These are phyloP conservation scores for Chromera velia DNA, from an alignment of 73 alveolate genomes.

Conservation along the genomic window DNA sequence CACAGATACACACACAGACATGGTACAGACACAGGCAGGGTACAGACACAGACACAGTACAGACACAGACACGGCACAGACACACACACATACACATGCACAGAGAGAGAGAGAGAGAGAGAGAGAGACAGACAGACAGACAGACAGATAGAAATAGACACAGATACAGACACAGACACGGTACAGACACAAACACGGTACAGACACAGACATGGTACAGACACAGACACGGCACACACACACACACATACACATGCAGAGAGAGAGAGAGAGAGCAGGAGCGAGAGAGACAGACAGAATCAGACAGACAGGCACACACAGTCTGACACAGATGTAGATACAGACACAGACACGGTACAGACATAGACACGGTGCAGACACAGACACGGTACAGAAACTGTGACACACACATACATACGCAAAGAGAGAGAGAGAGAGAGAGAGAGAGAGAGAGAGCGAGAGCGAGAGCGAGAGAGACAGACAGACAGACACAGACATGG, in stretches of 20 bases:
- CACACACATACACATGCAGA: not conserved
- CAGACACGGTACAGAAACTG: not conserved
- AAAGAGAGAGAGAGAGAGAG: no score
- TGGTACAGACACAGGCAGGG: no score
- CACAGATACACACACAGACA: not conserved
- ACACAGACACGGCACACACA: not conserved
- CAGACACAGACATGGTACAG: no score
- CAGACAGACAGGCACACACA: not conserved
- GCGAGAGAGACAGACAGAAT: constrained; percentile 1
- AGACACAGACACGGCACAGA: no score
- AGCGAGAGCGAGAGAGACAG: no score
- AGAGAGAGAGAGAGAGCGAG: no score
- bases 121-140: not conserved
- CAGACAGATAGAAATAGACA: not conserved
- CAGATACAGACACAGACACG: no score
- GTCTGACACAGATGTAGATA: not conserved
- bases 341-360: not conserved
- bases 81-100: no score
- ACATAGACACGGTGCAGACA: not conserved
- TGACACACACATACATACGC: no score
- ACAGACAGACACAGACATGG: no score
- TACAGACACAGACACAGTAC: not conserved
- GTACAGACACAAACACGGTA: not conserved
- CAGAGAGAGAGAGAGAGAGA: not conserved
- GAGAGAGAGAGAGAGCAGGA: not conserved